phyloP scores from a whole-genome alignment of 2,329 filamentous ascomycete genomes.

The Rhynchosporium graminicola region DNA sequence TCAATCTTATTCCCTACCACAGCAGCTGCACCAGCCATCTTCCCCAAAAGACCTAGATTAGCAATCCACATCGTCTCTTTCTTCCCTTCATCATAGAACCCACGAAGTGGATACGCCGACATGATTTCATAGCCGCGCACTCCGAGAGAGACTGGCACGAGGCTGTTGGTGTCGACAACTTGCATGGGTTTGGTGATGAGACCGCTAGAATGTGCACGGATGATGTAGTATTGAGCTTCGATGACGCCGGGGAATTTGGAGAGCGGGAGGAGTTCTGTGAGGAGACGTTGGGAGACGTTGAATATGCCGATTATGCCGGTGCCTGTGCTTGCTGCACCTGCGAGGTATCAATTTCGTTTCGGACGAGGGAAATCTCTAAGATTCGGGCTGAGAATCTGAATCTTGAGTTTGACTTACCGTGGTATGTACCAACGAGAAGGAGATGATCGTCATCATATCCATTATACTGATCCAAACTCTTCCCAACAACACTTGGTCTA shows the following conservation, averaged over 20 bases:
- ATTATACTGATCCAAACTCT: slow-evolving; percentile 71
- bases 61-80: slow-evolving; percentile 55
- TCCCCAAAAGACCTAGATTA: slow-evolving; percentile 75
- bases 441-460: slow-evolving; percentile 72
- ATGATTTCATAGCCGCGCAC: slow-evolving; percentile 78
- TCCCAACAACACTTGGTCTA: slow-evolving; percentile 73
- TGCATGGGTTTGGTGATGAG: slow-evolving; percentile 56
- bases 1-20: slow-evolving; percentile 64
- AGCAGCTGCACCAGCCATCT: slow-evolving; percentile 88
- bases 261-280: slow-evolving; percentile 71
- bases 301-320: slow-evolving; percentile 81
- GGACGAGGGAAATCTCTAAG: no score
- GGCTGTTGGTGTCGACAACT: slow-evolving; percentile 46
- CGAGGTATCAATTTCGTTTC: no score
- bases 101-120: slow-evolving; percentile 67
- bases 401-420: slow-evolving; percentile 51
- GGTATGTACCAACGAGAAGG: slow-evolving; percentile 77
- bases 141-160: slow-evolving; percentile 64
- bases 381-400: background rate
- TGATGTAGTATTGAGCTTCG: slow-evolving; percentile 61
- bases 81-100: slow-evolving; percentile 50
- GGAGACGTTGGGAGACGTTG: slow-evolving; percentile 66
- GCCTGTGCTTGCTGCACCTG: slow-evolving; percentile 60
- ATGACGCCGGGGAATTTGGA: slow-evolving; percentile 72
- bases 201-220: slow-evolving; percentile 71